Base-by-base conservation (phyloP, 805 yeast species). In the Yamadazyma paraphyllophila region DNA sequence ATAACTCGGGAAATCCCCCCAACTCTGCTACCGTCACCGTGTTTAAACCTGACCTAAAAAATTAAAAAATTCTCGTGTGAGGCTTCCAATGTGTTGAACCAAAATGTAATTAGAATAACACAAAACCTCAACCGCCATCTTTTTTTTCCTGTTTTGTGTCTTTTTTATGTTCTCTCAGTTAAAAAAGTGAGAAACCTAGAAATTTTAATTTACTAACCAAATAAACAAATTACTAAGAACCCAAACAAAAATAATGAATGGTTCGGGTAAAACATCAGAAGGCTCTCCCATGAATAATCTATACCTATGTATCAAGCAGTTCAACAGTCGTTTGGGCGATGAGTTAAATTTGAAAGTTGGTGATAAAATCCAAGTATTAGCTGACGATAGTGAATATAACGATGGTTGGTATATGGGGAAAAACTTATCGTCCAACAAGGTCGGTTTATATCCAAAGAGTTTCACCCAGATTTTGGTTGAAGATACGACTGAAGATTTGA, bases 371-470 rank as follows among this genome's bases (percentile, higher is more conserved):
- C 95, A 89, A 62, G 88, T 94, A 7, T 80, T 94, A 16, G 88
- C 96, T 36, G 97, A 90, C 65, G 99, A 94, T 66, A 79, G 84
- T 50, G 97, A 88, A 59, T 94, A 86, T 64, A 86, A 88, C 56
- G 98, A 94, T 65, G 97, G 98, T 13, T 94, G 99, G 99, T 94
- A 85, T 60, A 85, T 88, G 75, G 96, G 97, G 3, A 82, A 81
- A 48, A 91, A 91, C 55, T 60, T 88, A 41, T 59, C 78, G 41
- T 82, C 92, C 0, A 78, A 80, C 44, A 77, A 79, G 43, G 92
- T 88, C 10, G 99, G 99, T 0, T 69, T 92, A 35, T 94, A 90
- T 59, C 99, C 99, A 11, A 87, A 86, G 53, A 81, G 89, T 2
- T 92, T 92, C 63, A 91, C 97, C 1, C 83, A 83, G 54, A 60